These are phyloP conservation scores for Alnus glutinosa DNA, from an alignment of 306 rosid species.

Conservation along the genomic window DNA sequence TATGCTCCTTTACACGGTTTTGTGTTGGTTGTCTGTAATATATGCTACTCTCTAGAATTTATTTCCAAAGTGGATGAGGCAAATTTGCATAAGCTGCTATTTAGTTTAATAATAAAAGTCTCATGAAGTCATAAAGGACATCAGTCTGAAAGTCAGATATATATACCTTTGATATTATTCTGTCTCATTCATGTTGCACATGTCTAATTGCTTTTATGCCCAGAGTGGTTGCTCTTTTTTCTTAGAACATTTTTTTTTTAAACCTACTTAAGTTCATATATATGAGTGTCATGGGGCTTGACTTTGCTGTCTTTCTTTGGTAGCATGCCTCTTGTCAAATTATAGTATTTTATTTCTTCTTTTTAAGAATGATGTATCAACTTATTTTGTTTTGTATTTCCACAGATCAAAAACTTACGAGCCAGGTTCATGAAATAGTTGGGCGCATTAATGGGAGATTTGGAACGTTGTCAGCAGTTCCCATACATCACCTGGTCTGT, in stretches of 20 bases:
- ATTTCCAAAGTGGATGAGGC: background rate
- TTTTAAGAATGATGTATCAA: slow-evolving; percentile 18
- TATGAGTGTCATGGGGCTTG: background rate
- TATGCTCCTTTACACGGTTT: slow-evolving; percentile 41
- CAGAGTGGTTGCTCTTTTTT: background rate
- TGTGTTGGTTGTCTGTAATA: slow-evolving; percentile 17
- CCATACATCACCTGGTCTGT: slow-evolving; percentile 89
- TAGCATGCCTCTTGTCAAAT: slow-evolving; percentile 6
- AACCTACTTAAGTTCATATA: background rate
- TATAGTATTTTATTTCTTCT: background rate
- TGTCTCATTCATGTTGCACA: background rate
- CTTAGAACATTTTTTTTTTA: background rate
- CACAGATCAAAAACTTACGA: slow-evolving; percentile 90
- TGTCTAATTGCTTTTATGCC: background rate
- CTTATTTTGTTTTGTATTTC: slow-evolving; percentile 32
- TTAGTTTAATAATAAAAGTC: background rate
- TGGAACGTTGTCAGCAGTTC: slow-evolving; percentile 76
- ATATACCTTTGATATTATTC: background rate
- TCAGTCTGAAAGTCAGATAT: background rate
- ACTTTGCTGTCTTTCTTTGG: background rate
- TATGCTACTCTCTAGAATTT: slow-evolving; percentile 11
- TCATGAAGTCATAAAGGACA: background rate
- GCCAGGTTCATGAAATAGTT: slow-evolving; percentile 96
- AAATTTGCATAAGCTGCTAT: background rate
- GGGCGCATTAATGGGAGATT: slow-evolving; percentile 93